phyloP scores from a whole-genome alignment of 108 stramenopile genomes.

The Fistulifera pelliculosa region DNA sequence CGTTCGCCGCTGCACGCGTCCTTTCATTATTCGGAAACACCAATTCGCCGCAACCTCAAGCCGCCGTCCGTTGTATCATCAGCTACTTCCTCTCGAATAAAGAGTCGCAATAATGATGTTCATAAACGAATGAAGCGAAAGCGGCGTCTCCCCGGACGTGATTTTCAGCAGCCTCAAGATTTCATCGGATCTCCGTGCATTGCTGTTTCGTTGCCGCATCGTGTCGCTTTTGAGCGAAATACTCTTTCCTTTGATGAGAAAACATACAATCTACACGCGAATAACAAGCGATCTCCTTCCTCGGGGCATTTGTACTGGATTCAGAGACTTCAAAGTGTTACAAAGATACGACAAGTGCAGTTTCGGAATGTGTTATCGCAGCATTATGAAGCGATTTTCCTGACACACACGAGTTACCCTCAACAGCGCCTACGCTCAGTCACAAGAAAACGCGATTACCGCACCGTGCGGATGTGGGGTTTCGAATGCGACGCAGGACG shows the following conservation, averaged over 20 bases:
- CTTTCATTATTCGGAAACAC: background rate
- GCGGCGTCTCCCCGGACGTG: too few species aligned
- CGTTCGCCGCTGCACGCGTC: background rate
- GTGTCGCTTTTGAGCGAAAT: constrained; percentile 42
- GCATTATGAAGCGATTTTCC: constrained; percentile 12
- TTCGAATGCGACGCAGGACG: constrained; percentile 53
- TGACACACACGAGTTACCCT: constrained; percentile 20
- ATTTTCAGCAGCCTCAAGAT: too few species aligned
- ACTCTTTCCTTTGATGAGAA: constrained; percentile 17
- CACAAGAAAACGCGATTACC: constrained; percentile 60
- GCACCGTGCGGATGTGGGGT: constrained; percentile 72
- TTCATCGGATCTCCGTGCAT: too few species aligned
- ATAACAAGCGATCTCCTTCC: background rate
- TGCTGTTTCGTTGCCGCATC: constrained; percentile 29
- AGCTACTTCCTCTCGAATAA: constrained; percentile 23
- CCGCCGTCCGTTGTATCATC: background rate
- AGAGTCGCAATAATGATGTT: constrained; percentile 36
- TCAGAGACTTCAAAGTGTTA: constrained; percentile 21
- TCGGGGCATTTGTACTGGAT: constrained; percentile 15
- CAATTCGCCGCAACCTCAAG: background rate
- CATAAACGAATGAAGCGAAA: background rate
- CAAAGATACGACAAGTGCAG: constrained; percentile 20
- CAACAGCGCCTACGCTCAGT: constrained; percentile 47
- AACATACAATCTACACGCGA: background rate
- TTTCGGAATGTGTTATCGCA: constrained; percentile 30